Conservation (phyloP, 257 asterid species). For the Nicotiana attenuata region DNA sequence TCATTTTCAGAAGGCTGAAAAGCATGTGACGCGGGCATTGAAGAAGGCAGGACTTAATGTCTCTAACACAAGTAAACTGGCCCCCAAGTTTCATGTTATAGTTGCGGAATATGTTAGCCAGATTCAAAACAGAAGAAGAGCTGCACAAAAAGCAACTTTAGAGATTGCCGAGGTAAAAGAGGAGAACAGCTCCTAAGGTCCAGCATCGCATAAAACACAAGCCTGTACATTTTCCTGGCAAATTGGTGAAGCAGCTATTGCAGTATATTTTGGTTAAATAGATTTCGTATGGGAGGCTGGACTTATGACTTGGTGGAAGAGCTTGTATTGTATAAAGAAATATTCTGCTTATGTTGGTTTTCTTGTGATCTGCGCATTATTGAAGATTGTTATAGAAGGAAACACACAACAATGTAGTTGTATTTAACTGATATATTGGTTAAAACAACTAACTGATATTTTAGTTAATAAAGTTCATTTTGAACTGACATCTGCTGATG, state of each 20-base stretch:
- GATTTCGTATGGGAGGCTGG: background rate
- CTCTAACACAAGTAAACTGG: slow-evolving; percentile 64
- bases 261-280: slow-evolving; percentile 9
- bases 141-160: slow-evolving; percentile 35
- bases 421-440: background rate
- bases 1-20: slow-evolving; percentile 81
- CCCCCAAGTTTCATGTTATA: slow-evolving; percentile 77
- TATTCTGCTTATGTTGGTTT: background rate
- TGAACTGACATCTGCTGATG: background rate
- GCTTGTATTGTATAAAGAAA: background rate
- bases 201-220: background rate
- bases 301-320: background rate
- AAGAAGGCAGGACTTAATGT: slow-evolving; percentile 72
- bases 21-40: slow-evolving; percentile 69
- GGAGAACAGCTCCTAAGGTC: slow-evolving; percentile 46
- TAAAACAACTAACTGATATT: background rate
- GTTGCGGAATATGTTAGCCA: slow-evolving; percentile 57
- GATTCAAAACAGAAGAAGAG: slow-evolving; percentile 74
- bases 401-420: background rate
- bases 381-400: background rate
- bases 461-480: background rate
- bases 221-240: slow-evolving; percentile 17
- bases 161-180: slow-evolving; percentile 39
- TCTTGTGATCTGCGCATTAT: background rate
- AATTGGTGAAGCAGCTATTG: slow-evolving; percentile 17